A percentile compares a stretch with the other conserved stretches of the same genome.
Evolutionary conservation across 2,329 filamentous ascomycete species (phyloP).

Genomic region (Phaeoacremonium minimum): DNA sequence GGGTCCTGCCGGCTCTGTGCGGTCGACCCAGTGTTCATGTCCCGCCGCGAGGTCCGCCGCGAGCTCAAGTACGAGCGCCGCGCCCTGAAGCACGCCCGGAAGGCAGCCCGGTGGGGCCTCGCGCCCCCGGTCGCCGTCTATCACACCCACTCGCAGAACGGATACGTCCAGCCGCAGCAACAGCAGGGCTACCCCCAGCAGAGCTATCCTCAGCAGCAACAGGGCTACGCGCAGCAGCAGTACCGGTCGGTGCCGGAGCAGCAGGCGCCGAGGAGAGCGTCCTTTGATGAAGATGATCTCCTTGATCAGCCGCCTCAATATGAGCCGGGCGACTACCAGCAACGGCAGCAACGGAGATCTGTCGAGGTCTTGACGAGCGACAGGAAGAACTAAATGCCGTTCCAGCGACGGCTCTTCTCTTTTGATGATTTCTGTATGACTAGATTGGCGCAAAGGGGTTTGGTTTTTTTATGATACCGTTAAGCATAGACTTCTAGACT

Average conservation of each 20-base stretch:
- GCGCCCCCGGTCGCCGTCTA: background rate
- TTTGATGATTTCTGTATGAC: too few relatives aligned
- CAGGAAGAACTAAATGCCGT: background rate
- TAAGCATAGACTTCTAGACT: too few relatives aligned
- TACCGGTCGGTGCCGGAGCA: background rate
- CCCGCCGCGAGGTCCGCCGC: slow-evolving; percentile 6
- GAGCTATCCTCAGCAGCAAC: too few relatives aligned
- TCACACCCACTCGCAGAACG: background rate
- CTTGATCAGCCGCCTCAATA: slow-evolving; percentile 6
- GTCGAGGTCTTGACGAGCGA: slow-evolving; percentile 2
- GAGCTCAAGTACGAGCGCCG: slow-evolving; percentile 8
- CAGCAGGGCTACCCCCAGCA: slow-evolving; percentile 1
- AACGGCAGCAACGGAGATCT: background rate
- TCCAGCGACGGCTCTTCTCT: too few relatives aligned
- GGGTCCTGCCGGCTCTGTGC: background rate
- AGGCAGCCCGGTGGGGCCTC: slow-evolving; percentile 3
- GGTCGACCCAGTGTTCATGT: background rate
- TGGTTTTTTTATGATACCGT: too few relatives aligned
- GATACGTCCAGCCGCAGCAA: background rate
- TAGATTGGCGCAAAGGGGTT: too few relatives aligned
- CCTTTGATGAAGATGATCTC: background rate
- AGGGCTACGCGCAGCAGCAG: slow-evolving; percentile 1
- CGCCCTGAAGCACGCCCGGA: slow-evolving; percentile 5
- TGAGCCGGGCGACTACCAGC: slow-evolving; percentile 4
- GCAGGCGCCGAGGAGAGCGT: background rate